phyloP scores from a whole-genome alignment of 2,329 filamentous ascomycete genomes.

The Aspergillus tamarii region DNA sequence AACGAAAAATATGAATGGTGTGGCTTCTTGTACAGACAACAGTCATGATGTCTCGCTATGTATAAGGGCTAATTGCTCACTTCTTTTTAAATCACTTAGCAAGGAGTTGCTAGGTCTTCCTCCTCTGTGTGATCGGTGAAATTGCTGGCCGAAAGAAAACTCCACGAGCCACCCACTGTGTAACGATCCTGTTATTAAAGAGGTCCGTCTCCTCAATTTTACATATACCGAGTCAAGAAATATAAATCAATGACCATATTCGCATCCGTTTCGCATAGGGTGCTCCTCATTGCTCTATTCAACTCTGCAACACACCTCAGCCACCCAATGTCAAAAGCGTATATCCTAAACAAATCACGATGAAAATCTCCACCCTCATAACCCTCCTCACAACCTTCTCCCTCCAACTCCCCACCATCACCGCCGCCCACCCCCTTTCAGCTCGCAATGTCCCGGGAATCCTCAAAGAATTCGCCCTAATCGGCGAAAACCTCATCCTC shows the following conservation, averaged over 20 bases:
- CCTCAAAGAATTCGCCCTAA: not conserved
- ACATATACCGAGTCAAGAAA: not conserved
- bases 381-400: not conserved
- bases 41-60: too few species aligned
- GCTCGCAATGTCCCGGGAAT: not conserved
- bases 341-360: not conserved
- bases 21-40: too few species aligned
- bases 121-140: not conserved
- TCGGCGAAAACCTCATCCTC: not conserved
- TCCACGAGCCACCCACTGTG: not conserved
- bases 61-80: too few species aligned
- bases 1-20: too few species aligned
- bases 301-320: too few species aligned
- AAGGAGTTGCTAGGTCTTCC: not conserved
- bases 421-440: not conserved
- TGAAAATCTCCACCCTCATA: not conserved
- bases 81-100: too few species aligned
- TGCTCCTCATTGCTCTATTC: too few species aligned
- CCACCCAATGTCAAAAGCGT: too few species aligned
- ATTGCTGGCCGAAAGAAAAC: not conserved
- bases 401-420: not conserved
- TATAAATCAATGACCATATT: not conserved
- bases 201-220: not conserved
- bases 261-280: not conserved
- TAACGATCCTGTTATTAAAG: not conserved